Evolutionary conservation across 768 basidiomycete genomes (phyloP).

Genomic region (Podaxis sp.): DNA sequence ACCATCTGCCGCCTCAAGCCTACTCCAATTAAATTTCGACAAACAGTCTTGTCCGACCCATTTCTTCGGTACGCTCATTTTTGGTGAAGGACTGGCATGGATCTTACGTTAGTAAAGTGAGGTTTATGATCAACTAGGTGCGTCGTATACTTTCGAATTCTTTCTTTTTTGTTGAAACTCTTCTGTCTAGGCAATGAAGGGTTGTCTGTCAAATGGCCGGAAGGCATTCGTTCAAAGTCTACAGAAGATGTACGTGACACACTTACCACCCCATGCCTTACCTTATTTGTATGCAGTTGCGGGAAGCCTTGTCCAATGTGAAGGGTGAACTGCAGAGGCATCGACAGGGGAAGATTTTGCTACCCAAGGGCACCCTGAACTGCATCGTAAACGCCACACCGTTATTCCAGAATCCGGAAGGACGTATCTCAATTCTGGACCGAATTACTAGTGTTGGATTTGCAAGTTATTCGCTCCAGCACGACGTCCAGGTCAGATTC

Average conservation of each 20-base stretch:
- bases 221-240: constrained; percentile 32
- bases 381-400: constrained; percentile 44
- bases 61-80: constrained; percentile 49
- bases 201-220: constrained; percentile 16
- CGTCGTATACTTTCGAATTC: constrained; percentile 11
- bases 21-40: not conserved
- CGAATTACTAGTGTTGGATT: constrained; percentile 6
- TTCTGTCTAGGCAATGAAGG: constrained; percentile 27
- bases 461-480: constrained; percentile 4
- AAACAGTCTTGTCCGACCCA: constrained; percentile 64
- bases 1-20: not conserved
- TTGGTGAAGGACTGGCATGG: not conserved
- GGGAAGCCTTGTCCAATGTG: constrained; percentile 34
- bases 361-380: constrained; percentile 39
- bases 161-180: not conserved
- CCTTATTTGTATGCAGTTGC: constrained; percentile 32
- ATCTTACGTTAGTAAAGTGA: constrained; percentile 34
- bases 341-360: constrained; percentile 33
- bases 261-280: not conserved
- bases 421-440: not conserved
- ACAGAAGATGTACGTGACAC: constrained; percentile 39
- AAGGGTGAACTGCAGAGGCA: constrained; percentile 32
- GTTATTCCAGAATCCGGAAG: constrained; percentile 12
- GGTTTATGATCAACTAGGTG: constrained; percentile 74
- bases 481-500: constrained; percentile 12